Evolutionary conservation across 1,284 basidiomycete species (phyloP).

Genomic region (Veloboletus limbatus): DNA sequence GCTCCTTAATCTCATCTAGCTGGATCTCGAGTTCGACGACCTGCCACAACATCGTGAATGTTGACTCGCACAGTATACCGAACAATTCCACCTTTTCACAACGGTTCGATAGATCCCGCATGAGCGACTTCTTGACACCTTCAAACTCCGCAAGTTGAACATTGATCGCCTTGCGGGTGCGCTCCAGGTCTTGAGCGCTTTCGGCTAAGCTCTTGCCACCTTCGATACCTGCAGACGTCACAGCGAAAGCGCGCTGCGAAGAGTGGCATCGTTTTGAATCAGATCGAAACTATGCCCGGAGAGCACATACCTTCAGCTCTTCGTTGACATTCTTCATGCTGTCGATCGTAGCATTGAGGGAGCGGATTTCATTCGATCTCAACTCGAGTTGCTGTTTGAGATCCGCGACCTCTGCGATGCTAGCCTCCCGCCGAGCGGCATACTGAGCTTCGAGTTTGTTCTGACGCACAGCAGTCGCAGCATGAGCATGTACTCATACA

Average conservation of each 20-base stretch:
- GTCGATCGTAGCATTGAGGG: constrained; percentile 84
- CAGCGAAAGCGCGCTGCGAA: constrained; percentile 87
- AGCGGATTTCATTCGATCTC: constrained; percentile 82
- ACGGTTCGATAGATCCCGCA: constrained; percentile 98
- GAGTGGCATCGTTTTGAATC: constrained; percentile 10
- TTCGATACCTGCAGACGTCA: constrained; percentile 94
- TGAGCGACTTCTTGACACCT: constrained; percentile 96
- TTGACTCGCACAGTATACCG: constrained; percentile 2
- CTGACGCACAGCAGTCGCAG: constrained; percentile 40
- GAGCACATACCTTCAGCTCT: constrained; percentile 79
- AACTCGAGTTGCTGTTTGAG: constrained; percentile 91
- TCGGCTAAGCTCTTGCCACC: constrained; percentile 96
- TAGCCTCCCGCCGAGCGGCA: constrained; percentile 86
- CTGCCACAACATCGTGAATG: constrained; percentile 41
- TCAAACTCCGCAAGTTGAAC: constrained; percentile 98
- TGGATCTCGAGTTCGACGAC: constrained; percentile 99
- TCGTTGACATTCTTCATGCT: constrained; percentile 96
- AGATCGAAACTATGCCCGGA: background rate
- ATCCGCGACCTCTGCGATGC: constrained; percentile 83
- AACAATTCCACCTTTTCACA: constrained; percentile 85
- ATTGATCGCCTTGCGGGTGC: constrained; percentile 95
- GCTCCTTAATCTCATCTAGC: constrained; percentile 97
- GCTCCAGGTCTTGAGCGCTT: constrained; percentile 95
- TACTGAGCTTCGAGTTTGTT: constrained; percentile 94
- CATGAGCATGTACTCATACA: constrained; percentile 8